A percentile compares a stretch with the other conserved stretches of the same genome.
Conservation (phyloP, 1,284 basidiomycete species). For the Xanthoconium separans region DNA sequence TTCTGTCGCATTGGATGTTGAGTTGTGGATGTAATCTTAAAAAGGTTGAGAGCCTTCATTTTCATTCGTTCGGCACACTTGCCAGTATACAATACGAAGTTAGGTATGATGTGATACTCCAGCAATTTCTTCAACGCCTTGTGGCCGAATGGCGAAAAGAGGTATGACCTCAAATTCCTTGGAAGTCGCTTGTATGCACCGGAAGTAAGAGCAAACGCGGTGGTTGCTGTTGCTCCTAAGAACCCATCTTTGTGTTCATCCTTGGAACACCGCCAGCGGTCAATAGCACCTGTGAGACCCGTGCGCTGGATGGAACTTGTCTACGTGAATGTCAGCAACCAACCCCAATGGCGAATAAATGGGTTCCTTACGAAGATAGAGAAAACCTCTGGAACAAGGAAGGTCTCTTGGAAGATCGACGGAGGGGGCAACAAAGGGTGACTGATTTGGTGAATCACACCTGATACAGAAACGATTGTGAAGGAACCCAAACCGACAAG, state of each 20-base stretch:
- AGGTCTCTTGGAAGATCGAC: constrained; percentile 58
- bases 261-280: constrained; percentile 43
- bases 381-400: constrained; percentile 53
- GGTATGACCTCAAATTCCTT: constrained; percentile 51
- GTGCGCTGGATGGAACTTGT: constrained; percentile 61
- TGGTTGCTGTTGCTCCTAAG: constrained; percentile 52
- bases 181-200: constrained; percentile 62
- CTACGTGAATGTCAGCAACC: constrained; percentile 28
- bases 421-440: constrained; percentile 64
- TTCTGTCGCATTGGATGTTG: constrained; percentile 6
- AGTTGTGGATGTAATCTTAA: constrained; percentile 23
- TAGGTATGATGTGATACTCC: constrained; percentile 65
- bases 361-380: constrained; percentile 47
- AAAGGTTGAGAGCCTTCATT: background rate
- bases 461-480: constrained; percentile 25
- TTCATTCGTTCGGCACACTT: constrained; percentile 14
- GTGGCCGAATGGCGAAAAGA: constrained; percentile 69
- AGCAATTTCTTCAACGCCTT: constrained; percentile 59
- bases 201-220: constrained; percentile 68
- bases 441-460: constrained; percentile 59
- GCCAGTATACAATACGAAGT: constrained; percentile 56
- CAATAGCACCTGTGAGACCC: constrained; percentile 45
- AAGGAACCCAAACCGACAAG: background rate
- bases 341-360: background rate
- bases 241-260: constrained; percentile 37